Evolutionary conservation across 768 basidiomycete genomes (phyloP), one percentile per base, ranked within the genome.

Genomic region (Lyophyllum semitale): DNA sequence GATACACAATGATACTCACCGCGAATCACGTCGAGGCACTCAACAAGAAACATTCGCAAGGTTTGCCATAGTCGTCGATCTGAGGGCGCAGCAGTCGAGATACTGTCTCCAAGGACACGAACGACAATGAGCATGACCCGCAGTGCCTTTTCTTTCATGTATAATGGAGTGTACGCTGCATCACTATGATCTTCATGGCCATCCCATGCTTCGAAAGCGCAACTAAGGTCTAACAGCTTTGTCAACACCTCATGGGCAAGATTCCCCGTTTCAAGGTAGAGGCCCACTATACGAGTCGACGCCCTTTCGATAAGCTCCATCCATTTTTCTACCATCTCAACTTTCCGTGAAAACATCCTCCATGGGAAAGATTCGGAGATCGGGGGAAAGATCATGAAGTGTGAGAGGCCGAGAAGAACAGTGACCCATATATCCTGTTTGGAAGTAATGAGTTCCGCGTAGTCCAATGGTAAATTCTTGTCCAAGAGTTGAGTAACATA

Each of bases 171-270:
- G 25, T 78, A 65, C 15, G 66, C 77, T 20, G 73, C 73, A 45
- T 76, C 68, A 22, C 57, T 61, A n/a, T 68, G 59, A 20, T 73
- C 71, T 40, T 74, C 71, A n/a, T 71, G 73, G 48, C 82, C 81
- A 30, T 77, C 65, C 84, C 89, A 91, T 29, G 77, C 66, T 57
- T 87, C 86, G 32, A 89, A 71, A 1, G 77, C 76, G 49, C 75
- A 66, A 62, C 80, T 83, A 27, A 90, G 73, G 35, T 77, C 77
- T 11, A 88, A 63, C 40, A 89, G 64, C 35, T 79, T 74, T 23
- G 73, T 68, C 53, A 87, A 78, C 4, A 85, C 57, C 51, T 75
- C 81, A 59, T 77, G 73, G 23, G 82, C 72, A 30, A 85, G 66
- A 38, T 74, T 72, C 8, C 75, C 72, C 9, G 77, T 69, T 22